Conservation (phyloP, 768 basidiomycete species). For the Suillus subaureus region DNA sequence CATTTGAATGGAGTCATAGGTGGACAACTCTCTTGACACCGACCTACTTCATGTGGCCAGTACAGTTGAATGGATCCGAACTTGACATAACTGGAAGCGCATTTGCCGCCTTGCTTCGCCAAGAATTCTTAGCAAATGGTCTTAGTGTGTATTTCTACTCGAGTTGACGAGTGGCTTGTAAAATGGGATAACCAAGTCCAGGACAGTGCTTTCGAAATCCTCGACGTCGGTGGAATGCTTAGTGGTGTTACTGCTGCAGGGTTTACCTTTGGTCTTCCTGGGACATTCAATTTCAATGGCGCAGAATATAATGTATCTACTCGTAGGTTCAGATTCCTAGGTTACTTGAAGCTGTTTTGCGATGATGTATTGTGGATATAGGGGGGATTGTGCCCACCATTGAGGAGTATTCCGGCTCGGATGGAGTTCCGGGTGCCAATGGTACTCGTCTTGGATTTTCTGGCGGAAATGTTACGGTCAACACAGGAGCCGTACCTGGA, state of each 20-base stretch:
- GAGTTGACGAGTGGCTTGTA: neutral
- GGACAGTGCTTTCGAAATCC: conserved; percentile 10
- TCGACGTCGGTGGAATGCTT: conserved; percentile 10
- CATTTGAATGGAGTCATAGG: neutral
- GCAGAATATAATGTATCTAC: conserved; percentile 19
- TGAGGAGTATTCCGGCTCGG: neutral
- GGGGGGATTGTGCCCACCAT: conserved; percentile 10
- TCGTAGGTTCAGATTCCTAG: neutral
- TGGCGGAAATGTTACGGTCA: conserved; percentile 7
- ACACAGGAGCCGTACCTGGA: neutral
- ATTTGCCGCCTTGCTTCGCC: conserved; percentile 7
- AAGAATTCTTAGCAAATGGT: neutral
- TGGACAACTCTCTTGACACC: conserved; percentile 19
- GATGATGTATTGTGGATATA: neutral
- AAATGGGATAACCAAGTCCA: neutral
- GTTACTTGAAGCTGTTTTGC: neutral
- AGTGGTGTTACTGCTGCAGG: conserved; percentile 16
- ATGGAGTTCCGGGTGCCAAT: neutral
- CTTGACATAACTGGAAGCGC: conserved; percentile 7
- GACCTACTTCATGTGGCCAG: neutral
- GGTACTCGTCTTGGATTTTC: conserved; percentile 8
- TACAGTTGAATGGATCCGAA: conserved; percentile 9
- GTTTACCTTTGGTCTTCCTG: conserved; percentile 7
- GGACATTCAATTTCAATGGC: conserved; percentile 20
- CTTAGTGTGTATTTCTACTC: neutral